Evolutionary conservation across 2,329 filamentous ascomycete genomes (phyloP).

Genomic region (Neurospora sp.): DNA sequence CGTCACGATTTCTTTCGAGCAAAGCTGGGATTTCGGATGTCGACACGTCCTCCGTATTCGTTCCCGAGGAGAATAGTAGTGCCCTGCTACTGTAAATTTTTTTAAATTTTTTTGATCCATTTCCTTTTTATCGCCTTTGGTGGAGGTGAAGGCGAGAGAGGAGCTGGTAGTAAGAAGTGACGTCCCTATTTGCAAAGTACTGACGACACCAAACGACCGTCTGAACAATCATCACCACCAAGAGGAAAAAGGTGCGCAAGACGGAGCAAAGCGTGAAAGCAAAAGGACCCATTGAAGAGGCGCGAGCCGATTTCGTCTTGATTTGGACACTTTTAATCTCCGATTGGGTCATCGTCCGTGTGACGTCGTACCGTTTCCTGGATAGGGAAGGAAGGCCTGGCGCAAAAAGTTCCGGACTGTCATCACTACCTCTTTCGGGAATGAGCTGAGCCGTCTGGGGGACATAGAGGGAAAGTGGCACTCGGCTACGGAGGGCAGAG

Average conservation of each 20-base stretch:
- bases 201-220: background rate
- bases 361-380: background rate
- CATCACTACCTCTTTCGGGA: background rate
- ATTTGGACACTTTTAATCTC: conserved; percentile 12
- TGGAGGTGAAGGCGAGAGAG: background rate
- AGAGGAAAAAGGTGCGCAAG: background rate
- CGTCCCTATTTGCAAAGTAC: background rate
- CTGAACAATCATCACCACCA: background rate
- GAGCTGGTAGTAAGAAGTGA: background rate
- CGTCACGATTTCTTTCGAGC: background rate
- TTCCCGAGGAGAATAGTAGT: no score
- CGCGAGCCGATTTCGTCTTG: background rate
- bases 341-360: conserved; percentile 12
- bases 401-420: background rate
- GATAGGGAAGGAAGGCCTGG: background rate
- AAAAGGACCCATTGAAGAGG: background rate
- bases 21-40: background rate
- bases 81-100: no score
- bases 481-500: background rate
- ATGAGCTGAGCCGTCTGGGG: background rate
- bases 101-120: background rate
- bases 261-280: background rate
- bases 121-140: background rate
- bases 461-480: background rate
- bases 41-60: no score